These are phyloP conservation scores for Abelmoschus esculentus DNA, from an alignment of 345 rosid species.

Conservation along the genomic window DNA sequence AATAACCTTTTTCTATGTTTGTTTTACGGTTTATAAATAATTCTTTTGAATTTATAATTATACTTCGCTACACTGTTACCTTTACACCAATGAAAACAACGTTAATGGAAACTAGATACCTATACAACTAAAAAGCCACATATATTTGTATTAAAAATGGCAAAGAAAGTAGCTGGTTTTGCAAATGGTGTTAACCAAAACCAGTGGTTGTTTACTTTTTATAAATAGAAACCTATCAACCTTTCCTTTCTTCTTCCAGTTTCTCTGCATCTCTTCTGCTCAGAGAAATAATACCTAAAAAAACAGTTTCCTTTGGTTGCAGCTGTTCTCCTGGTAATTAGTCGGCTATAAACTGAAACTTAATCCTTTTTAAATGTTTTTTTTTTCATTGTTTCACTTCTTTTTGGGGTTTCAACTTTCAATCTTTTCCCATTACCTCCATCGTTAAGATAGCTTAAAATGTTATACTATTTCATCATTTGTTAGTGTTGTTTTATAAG, in stretches of 20 bases:
- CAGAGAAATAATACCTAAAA: slow-evolving; percentile 2
- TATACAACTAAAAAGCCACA: not conserved
- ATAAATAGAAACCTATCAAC: slow-evolving; percentile 30
- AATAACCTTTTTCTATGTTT: too few species aligned
- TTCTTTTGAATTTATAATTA: too few species aligned
- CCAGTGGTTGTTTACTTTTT: slow-evolving; percentile 18
- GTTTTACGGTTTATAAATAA: too few species aligned
- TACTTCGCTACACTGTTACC: too few species aligned
- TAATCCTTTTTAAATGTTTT: slow-evolving; percentile 17
- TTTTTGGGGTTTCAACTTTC: slow-evolving; percentile 35
- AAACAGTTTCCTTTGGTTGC: slow-evolving; percentile 3
- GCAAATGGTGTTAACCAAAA: not conserved
- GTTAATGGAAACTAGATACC: too few species aligned
- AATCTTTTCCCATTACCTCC: not conserved
- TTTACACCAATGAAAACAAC: too few species aligned
- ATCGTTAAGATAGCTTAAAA: not conserved
- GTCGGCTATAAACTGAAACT: slow-evolving; percentile 25
- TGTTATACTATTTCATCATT: not conserved
- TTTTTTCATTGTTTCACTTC: slow-evolving; percentile 31
- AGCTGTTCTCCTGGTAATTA: slow-evolving; percentile 24
- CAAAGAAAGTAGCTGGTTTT: slow-evolving; percentile 1
- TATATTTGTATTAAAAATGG: not conserved
- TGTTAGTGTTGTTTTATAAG: not conserved
- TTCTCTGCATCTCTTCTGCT: slow-evolving; percentile 32
- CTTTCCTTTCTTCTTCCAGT: slow-evolving; percentile 22